Percentiles rank a stretch among this genome's conserved stretches.
These are phyloP conservation scores for Lecanicillium sp. DNA, from an alignment of 2,329 filamentous ascomycete genomes.

Conservation along the genomic window DNA sequence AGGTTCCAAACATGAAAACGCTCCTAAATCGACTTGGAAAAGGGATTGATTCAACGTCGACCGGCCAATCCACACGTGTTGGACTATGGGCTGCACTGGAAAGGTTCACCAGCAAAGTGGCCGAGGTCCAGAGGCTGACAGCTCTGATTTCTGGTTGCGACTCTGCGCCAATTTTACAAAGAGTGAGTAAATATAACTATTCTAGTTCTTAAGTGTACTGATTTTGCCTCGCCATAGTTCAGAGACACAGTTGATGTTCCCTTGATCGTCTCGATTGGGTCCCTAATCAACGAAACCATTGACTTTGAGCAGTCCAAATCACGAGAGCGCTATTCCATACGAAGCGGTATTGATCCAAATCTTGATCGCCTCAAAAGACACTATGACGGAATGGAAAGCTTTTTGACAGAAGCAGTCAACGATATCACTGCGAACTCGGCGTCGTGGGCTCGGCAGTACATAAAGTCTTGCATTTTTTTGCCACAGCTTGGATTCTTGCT, in stretches of 20 bases:
- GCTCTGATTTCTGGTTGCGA: background rate
- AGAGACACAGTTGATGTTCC: background rate
- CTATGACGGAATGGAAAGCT: constrained; percentile 69
- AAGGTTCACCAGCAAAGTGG: constrained; percentile 60
- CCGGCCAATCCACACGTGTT: constrained; percentile 48
- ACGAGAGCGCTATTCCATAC: constrained; percentile 66
- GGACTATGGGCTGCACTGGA: constrained; percentile 68
- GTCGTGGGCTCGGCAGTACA: constrained; percentile 44
- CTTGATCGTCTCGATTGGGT: background rate
- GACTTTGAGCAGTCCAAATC: constrained; percentile 74
- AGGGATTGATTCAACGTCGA: constrained; percentile 57
- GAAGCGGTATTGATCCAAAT: constrained; percentile 61
- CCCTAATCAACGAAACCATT: constrained; percentile 63
- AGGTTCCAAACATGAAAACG: constrained; percentile 69
- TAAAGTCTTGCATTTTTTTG: constrained; percentile 78
- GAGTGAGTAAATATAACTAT: constrained; percentile 1
- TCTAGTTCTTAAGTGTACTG: too few species aligned
- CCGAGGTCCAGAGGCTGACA: constrained; percentile 52
- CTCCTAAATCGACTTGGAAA: constrained; percentile 67
- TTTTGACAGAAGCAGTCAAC: constrained; percentile 63
- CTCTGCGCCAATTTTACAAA: background rate
- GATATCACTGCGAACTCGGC: constrained; percentile 61
- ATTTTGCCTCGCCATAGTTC: too few species aligned
- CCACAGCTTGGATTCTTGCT: constrained; percentile 89
- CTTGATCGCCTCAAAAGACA: constrained; percentile 72